Base-by-base conservation (phyloP, 106 monocot species). In the Posidonia australis region DNA sequence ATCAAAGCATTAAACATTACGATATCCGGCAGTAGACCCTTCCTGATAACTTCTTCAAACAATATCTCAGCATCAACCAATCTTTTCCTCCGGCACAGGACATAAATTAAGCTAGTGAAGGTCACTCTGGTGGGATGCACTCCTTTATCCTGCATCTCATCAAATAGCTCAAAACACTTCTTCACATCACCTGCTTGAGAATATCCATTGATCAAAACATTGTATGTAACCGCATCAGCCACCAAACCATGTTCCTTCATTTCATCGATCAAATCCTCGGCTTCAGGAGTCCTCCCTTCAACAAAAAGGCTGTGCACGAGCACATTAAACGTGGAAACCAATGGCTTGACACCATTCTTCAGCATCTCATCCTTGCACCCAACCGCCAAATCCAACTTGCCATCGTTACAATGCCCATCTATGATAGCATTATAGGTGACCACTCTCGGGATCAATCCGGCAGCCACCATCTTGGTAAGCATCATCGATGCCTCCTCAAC, bases 1-100 rank as follows among this genome's bases (percentile, higher is more conserved):
- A 94, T 86, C 65, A 94, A 55, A 2, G 86, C 81, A 80, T 94
- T 94, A 59, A 83, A 86, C 84, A 94, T 84, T 25, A 81, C 81
- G 32, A 83, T 22, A 62, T 94, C 86, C 6, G 84, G 89, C 10
- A 20, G 13, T 19, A 94, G 44, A 11, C 74, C 84, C 21, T 76
- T 74, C 22, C 56, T 36, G 0, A 69, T 46, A 10, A 70, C 74
- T 56, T 76, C 68, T 25, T 62, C 56, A 45, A 94, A 94, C 65
- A 94, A 26, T 32, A 46, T 78, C 59, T 94, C 77, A n/a, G 86
- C 86, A 24, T 86, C 84, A 13, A 26, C 56, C 10, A 78, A 73
- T 51, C 79, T 81, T 0, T 63, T 70, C 46, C 46, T 83, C 66
- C 74, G 86, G 48, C 79, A 94, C 44, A 94, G 77, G 28, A 46